Evolutionary conservation across 1,284 basidiomycete genomes (phyloP), one percentile per base, ranked within the genome.

Genomic region (Boletus mariae): DNA sequence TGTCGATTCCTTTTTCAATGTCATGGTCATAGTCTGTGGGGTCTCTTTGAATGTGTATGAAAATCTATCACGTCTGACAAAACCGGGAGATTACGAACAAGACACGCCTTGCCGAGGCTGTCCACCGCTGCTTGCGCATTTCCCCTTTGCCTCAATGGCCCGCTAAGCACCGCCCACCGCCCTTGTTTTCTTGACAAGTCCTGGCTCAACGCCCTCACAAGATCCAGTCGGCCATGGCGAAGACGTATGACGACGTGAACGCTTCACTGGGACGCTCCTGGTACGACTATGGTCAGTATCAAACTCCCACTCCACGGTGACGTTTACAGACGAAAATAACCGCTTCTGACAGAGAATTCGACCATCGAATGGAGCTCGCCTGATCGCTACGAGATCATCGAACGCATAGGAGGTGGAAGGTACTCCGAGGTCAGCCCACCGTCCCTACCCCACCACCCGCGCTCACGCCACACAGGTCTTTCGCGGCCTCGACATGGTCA

Each of bases 361-460:
- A 76, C 78, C 58, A 84, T 91, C 41, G 83, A 87, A 57, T 90
- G 87, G 86, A 85, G 84, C 53, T 68, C 76, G 37, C 87, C 90
- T 63, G 87, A 90, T 62, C 83, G 88, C 59, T 92, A 91, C 70
- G 90, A 92, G 71, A 84, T 92, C 57, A 78, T 90, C 35, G 76
- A 85, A 57, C 87, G 89, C 65, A 80, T 92, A 29, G 90, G 90
- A 34, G 77, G 90, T 43, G 90, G 90, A 54, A 89, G 90, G 68
- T 90, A 90, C 70, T 87, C 84, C 7, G 87, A 90, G 75, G 84
- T 83, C 58, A 58, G 66, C 42, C 25, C 45, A 31, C 23, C 41
- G 34, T 3, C 8, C 32, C 34, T 47, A 45, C 11, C 46, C 5
- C 31, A 15, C 43, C 10, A 12, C 20, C 20, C 3, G 11, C 38